These are phyloP conservation scores for Colletotrichum spaethianum DNA, from an alignment of 2,329 filamentous ascomycete genomes.

Conservation along the genomic window DNA sequence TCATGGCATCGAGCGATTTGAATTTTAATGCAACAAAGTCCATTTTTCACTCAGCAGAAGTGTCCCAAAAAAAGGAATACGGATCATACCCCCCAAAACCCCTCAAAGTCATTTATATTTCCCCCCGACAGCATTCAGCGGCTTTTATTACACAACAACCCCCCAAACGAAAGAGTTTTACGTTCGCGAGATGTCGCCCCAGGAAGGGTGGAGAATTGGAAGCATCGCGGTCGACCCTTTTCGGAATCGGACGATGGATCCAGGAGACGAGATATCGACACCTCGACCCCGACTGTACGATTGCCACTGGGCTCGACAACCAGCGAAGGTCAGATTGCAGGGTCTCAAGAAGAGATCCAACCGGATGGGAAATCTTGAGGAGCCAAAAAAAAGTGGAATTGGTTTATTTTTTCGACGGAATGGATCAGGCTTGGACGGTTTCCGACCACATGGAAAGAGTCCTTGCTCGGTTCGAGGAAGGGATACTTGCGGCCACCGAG, in stretches of 20 bases:
- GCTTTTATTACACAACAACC: slow-evolving; percentile 44
- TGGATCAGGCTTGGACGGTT: slow-evolving; percentile 6
- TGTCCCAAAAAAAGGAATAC: slow-evolving; percentile 58
- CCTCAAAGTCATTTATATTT: slow-evolving; percentile 42
- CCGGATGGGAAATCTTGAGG: slow-evolving; percentile 29
- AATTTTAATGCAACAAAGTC: slow-evolving; percentile 50
- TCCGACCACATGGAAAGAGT: neutral
- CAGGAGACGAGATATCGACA: slow-evolving; percentile 35
- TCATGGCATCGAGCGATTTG: slow-evolving; percentile 64
- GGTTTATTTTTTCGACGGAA: slow-evolving; percentile 19
- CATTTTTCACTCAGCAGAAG: slow-evolving; percentile 52
- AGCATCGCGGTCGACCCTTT: slow-evolving; percentile 12
- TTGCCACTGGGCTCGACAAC: neutral
- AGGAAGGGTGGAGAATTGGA: slow-evolving; percentile 34
- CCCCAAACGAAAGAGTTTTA: slow-evolving; percentile 41
- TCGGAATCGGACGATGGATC: slow-evolving; percentile 6
- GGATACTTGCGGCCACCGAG: slow-evolving; percentile 16
- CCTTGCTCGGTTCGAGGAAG: slow-evolving; percentile 9
- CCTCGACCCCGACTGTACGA: slow-evolving; percentile 24
- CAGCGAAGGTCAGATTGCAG: slow-evolving; percentile 34
- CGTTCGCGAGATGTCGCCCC: slow-evolving; percentile 37
- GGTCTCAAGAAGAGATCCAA: slow-evolving; percentile 30
- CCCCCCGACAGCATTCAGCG: slow-evolving; percentile 46
- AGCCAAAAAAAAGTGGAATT: slow-evolving; percentile 27
- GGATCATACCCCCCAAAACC: slow-evolving; percentile 54